Base-by-base conservation (phyloP, 2,329 filamentous ascomycete species). In the Exophiala dermatitidis region DNA sequence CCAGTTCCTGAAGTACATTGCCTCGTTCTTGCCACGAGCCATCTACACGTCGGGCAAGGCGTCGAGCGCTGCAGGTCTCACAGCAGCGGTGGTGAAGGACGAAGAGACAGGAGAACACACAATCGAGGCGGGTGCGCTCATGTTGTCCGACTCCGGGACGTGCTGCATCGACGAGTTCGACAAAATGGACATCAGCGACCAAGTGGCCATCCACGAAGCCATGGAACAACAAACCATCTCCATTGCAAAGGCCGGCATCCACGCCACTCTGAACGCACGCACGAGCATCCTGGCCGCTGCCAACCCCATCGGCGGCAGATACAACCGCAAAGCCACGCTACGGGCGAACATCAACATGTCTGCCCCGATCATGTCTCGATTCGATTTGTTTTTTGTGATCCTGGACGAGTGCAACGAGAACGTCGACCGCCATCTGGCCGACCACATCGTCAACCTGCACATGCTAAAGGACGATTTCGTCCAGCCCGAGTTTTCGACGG, bases 141-240 rank as follows among this genome's bases (percentile, higher is more conserved):
- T 98, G 93, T 77, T 98, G 57, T 93, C 93, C 26, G 82, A 97
- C 66, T 96, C 95, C 62, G 93, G 93, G 50, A 94, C 97, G 64
- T 98, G 93, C 71, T 90, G 90, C 55, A 98, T 98, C 68, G 93
- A 98, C 67, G 93, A 98, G 69, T 98, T 98, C 64, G 93, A 98
- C 81, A 98, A 98, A 76, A 98, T 98, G 93, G 93, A 98, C 65
- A 87, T 98, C 58, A 83, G 76, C 48, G 93, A 98, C 69, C 93
- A 98, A 73, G 93, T 98, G 51, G 93, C 93, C 61, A 98, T 98
- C 66, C 93, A 98, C 79, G 93, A 98, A 82, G 93, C 93, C 55
- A 98, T 98, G 93, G 93, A 98, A 80, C 93, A 98, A 75, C 93
- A 98, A 72, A 98, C 93, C 3, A 98, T 98, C 61, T 96, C 90